These are phyloP conservation scores for Boehmeria nivea DNA, from an alignment of 306 rosid genomes.

Conservation along the genomic window DNA sequence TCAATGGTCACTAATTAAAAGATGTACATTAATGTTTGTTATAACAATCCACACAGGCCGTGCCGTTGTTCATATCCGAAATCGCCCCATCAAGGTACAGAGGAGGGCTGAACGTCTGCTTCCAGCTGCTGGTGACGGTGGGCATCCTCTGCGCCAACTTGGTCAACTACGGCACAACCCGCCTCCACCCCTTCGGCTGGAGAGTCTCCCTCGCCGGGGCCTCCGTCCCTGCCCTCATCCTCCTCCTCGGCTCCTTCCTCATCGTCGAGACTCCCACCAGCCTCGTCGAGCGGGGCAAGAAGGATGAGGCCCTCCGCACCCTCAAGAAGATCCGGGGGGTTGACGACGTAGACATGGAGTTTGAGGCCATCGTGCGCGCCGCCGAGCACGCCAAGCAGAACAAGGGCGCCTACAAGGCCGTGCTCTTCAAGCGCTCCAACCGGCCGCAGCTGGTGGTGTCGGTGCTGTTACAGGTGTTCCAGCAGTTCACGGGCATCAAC, in stretches of 20 bases:
- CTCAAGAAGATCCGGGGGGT: conserved; percentile 22
- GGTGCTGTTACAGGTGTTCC: conserved; percentile 19
- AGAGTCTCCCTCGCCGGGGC: conserved; percentile 25
- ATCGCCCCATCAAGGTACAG: conserved; percentile 33
- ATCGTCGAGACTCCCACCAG: conserved; percentile 31
- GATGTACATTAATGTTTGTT: background rate
- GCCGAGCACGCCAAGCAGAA: background rate
- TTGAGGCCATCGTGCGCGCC: conserved; percentile 3
- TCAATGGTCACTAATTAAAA: too few species aligned
- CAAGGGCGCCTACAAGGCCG: conserved; percentile 16
- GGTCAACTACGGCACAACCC: conserved; percentile 16
- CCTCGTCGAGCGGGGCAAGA: conserved; percentile 19
- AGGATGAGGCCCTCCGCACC: conserved; percentile 3
- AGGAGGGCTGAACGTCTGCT: conserved; percentile 28
- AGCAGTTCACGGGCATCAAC: conserved; percentile 39
- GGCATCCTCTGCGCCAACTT: conserved; percentile 30
- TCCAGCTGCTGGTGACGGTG: conserved; percentile 26
- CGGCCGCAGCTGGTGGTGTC: conserved; percentile 21
- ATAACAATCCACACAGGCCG: conserved; percentile 17
- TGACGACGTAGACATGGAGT: conserved; percentile 19
- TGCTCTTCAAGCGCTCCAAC: conserved; percentile 1
- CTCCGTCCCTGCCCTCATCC: conserved; percentile 16
- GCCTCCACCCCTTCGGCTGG: conserved; percentile 20
- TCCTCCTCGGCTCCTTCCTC: conserved; percentile 10
- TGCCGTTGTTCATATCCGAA: conserved; percentile 35